Conservation (phyloP, 2,329 filamentous ascomycete species). For the Cordyceps militaris region DNA sequence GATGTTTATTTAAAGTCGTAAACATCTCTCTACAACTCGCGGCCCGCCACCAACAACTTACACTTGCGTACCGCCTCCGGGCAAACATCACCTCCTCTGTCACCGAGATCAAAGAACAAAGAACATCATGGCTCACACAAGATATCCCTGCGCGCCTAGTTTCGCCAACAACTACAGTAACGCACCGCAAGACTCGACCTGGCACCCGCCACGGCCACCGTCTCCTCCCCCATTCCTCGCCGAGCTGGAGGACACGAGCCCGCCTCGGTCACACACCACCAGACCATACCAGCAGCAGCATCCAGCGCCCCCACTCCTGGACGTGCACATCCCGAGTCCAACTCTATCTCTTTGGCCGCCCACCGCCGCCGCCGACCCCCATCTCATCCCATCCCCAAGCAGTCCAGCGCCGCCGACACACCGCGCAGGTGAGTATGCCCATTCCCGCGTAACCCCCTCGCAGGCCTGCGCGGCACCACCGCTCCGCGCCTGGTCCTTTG, state of each 20-base stretch:
- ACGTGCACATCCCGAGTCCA: background rate
- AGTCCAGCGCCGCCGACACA: too few relatives aligned
- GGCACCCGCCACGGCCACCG: too few relatives aligned
- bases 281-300: background rate
- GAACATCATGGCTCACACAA: too few relatives aligned
- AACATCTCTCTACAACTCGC: too few relatives aligned
- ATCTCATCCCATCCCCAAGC: background rate
- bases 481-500: background rate
- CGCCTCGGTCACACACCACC: background rate
- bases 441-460: background rate
- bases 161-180: too few relatives aligned
- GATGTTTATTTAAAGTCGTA: too few relatives aligned
- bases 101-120: too few relatives aligned
- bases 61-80: too few relatives aligned
- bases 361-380: background rate
- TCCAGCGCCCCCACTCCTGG: background rate
- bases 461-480: background rate
- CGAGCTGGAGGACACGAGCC: background rate
- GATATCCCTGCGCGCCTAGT: too few relatives aligned
- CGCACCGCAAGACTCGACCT: too few relatives aligned
- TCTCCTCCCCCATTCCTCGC: background rate
- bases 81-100: too few relatives aligned
- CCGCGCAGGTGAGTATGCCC: background rate
- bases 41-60: too few relatives aligned
- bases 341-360: background rate